Evolutionary conservation across 495 filamentous ascomycete genomes (phyloP), one percentile per base, ranked within the genome.

Genomic region (Lasiosphaeria miniovina): DNA sequence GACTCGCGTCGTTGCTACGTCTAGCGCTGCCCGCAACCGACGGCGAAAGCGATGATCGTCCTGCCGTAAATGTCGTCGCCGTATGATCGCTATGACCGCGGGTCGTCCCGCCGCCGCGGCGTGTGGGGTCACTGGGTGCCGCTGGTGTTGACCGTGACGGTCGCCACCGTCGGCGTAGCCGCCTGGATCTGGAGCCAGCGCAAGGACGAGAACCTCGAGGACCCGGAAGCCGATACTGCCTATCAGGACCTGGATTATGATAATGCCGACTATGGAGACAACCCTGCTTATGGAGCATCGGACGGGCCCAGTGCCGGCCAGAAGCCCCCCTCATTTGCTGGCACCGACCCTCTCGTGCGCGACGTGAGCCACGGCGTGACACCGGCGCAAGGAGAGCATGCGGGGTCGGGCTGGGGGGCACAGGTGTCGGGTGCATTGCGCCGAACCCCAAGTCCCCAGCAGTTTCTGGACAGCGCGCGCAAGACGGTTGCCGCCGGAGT

Each of bases 171-270:
- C 54, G 90, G 91, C 35, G 76, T 94, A 54, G 92, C 86, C 33
- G 90, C 92, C 31, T 97, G 93, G 93, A 84, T 93, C 35, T 96
- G 91, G 92, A 93, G 88, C 74, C 90, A 94, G 76, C 86, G 90
- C 68, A 83, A 75, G 58, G 87, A 86, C 58, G 66, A 64, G 9
- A 61, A 67, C 31, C 55, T 89, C 51, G 86, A 87, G 50, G 73
- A 69, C 45, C 71, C 68, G 59, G 68, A 75, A 55, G 61, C 63
- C 33, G 71, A 24, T 24, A 24, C 69, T 43, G 68, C 65, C 14
- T 59, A 62, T 36, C 68, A 70, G 36, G 75, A 72, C 60, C 75
- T 84, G 55, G 78, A 83, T 53, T 78, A 82, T 61, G 74, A 79
- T 31, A 73, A 77, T 43, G 74, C 75, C 61, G 76, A 78, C 62